Evolutionary conservation across 2,329 filamentous ascomycete genomes (phyloP), one percentile per base, ranked within the genome.

Genomic region (Geoglossum cookeanum): DNA sequence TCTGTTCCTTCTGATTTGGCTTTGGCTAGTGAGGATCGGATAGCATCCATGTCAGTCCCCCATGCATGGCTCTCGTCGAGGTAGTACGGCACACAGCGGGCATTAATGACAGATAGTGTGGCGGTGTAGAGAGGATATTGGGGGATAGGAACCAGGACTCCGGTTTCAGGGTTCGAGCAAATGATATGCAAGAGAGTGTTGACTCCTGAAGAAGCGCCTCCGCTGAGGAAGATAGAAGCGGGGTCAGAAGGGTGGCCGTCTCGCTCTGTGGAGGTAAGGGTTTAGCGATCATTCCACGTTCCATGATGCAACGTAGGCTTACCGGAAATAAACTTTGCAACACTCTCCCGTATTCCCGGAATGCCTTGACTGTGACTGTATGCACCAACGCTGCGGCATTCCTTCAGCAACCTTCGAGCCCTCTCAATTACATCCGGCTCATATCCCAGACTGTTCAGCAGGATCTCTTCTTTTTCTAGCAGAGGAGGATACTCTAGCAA

Each of bases 101-200:
- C 87, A 70, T 96, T 80, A 60, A 97, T 78, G 52, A 98, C 74
- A 56, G 89, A 76, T 61, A 98, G 79, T 0, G 90, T 92, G 30
- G 92, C 92, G 7, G 91, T 97, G 75, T 98, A 98, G 54, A 98
- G 83, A 29, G 92, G 92, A 71, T 98, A 98, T 72, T 98, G 92
- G 5, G 92, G 92, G 64, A 98, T 97, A 29, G 91, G 92, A 22
- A 97, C 84, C 60, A 98, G 81, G 58, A 98, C 80, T 60, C 92
- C 92, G 4, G 85, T 85, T 59, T 85, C 77, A 55, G 83, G 80
- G 56, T 76, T 76, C 56, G 86, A 80, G 73, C 88, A 94, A 69
- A 98, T 87, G 68, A 94, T 78, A 72, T 92, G 83, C 60, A 98
- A 78, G 62, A 97, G 81, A 11, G 90, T 94, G 76, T 90, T 95